Evolutionary conservation across 176 grass and related monocot species (phyloP).

Genomic region (Alopecurus myosuroides): DNA sequence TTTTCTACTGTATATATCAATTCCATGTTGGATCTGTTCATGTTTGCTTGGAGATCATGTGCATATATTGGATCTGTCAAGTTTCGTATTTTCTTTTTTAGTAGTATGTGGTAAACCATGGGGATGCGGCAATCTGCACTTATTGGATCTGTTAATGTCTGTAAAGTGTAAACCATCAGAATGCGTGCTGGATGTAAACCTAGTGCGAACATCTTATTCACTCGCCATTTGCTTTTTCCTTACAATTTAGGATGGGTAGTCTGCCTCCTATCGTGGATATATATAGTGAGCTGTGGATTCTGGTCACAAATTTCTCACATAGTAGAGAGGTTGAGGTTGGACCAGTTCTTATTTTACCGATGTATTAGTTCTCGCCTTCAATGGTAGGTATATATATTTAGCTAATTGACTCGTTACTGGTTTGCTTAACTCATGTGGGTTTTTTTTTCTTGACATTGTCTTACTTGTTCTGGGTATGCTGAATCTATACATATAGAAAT

Average conservation of each 20-base stretch:
- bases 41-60: neutral
- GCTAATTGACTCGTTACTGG: neutral
- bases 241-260: neutral
- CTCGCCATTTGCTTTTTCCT: too few species aligned
- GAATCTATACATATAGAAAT: too few species aligned
- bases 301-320: neutral
- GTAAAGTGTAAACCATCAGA: neutral
- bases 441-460: too few species aligned
- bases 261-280: neutral
- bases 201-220: too few species aligned
- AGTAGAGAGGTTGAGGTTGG: neutral
- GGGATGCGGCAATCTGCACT: neutral
- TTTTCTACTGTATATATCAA: neutral
- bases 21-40: neutral
- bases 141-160: neutral
- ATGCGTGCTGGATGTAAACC: too few species aligned
- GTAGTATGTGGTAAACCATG: neutral
- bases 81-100: neutral
- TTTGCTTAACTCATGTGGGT: neutral
- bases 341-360: neutral
- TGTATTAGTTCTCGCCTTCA: neutral
- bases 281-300: neutral
- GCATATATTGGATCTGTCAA: neutral
- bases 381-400: neutral
- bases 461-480: too few species aligned